Evolutionary conservation across 257 asterid species (phyloP).

Genomic region (Salvia miltiorrhiza): DNA sequence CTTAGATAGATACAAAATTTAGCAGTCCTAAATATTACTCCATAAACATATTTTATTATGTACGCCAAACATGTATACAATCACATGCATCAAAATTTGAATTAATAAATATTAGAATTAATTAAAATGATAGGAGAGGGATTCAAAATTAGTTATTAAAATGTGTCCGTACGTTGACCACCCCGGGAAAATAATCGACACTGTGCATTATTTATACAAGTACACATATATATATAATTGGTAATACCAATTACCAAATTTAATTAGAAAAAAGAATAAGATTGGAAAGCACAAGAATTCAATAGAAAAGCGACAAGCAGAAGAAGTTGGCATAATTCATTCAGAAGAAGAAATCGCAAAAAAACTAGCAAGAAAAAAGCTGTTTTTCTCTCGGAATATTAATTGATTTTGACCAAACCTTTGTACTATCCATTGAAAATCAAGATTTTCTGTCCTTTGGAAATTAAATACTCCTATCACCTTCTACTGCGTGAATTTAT

Average conservation of each 20-base stretch:
- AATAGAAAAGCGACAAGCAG: conserved; percentile 36
- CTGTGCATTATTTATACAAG: background rate
- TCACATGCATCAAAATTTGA: background rate
- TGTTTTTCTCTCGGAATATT: conserved; percentile 16
- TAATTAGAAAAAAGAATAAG: background rate
- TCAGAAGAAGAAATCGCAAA: conserved; percentile 14
- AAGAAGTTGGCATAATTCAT: background rate
- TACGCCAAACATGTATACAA: background rate
- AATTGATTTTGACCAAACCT: conserved; percentile 40
- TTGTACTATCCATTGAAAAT: conserved; percentile 23
- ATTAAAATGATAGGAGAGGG: background rate
- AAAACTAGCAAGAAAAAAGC: conserved; percentile 8
- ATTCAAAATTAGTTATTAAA: background rate
- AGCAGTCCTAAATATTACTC: background rate
- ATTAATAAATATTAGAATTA: background rate
- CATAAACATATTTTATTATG: background rate
- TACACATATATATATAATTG: background rate
- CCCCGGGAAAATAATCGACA: conserved; percentile 15
- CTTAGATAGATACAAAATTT: background rate
- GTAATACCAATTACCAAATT: background rate
- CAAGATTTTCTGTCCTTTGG: conserved; percentile 15
- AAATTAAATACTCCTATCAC: background rate
- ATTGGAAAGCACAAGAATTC: conserved; percentile 20
- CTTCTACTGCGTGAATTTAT: background rate
- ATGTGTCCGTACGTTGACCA: conserved; percentile 14